These are phyloP conservation scores for Nicotiana benthamiana DNA, from an alignment of 257 asterid genomes.

Conservation along the genomic window DNA sequence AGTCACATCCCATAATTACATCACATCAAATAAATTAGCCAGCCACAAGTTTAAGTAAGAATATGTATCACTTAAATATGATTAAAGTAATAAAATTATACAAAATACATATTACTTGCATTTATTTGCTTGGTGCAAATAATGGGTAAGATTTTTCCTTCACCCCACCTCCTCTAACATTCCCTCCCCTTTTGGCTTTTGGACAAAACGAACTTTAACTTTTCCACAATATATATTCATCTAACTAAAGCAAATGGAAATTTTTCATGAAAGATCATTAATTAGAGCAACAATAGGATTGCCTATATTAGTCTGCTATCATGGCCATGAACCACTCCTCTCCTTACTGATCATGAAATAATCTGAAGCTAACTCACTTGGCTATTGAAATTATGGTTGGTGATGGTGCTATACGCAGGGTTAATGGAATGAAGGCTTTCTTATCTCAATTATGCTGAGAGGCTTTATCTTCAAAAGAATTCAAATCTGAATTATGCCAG, in stretches of 20 bases:
- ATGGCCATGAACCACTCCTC: background rate
- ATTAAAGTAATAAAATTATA: too few relatives aligned
- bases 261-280: background rate
- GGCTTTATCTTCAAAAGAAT: conserved; percentile 19
- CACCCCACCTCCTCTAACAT: background rate
- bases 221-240: background rate
- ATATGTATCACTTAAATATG: too few relatives aligned
- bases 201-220: background rate
- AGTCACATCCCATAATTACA: too few relatives aligned
- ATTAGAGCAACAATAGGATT: background rate
- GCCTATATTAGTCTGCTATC: background rate
- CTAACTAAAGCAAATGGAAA: background rate
- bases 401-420: conserved; percentile 13
- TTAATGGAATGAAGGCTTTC: background rate
- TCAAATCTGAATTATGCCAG: conserved; percentile 33
- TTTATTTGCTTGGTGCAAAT: too few relatives aligned
- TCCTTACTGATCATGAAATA: background rate
- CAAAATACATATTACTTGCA: too few relatives aligned
- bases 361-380: background rate
- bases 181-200: background rate
- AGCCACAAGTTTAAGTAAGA: too few relatives aligned
- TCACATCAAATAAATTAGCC: too few relatives aligned
- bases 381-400: conserved; percentile 18
- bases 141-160: too few relatives aligned
- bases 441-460: conserved; percentile 13